Evolutionary conservation across 2,329 filamentous ascomycete genomes (phyloP).

Genomic region (Monilinia aucupariae): DNA sequence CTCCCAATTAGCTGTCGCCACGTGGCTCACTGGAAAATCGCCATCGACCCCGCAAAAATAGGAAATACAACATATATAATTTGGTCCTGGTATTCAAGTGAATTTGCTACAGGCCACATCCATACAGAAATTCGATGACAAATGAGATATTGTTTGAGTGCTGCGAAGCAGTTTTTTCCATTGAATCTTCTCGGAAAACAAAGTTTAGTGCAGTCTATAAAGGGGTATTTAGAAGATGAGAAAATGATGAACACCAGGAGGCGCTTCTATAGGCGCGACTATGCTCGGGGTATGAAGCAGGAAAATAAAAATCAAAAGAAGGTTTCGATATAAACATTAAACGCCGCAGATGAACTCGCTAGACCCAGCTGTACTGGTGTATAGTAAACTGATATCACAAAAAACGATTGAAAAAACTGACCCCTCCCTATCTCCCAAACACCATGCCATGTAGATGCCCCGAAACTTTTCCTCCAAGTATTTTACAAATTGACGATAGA

Average conservation of each 20-base stretch:
- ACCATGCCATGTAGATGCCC: conserved; percentile 35
- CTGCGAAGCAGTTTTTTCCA: conserved; percentile 15
- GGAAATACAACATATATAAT: conserved; percentile 10
- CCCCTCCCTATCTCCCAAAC: conserved; percentile 29
- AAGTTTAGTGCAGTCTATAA: conserved; percentile 31
- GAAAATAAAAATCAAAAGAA: conserved; percentile 26
- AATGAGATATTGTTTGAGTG: conserved; percentile 16
- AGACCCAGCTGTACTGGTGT: conserved; percentile 14
- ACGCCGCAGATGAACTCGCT: conserved; percentile 21
- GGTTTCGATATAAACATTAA: conserved; percentile 21
- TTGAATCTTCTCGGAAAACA: conserved; percentile 11
- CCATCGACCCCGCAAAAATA: neutral
- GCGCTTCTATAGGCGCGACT: conserved; percentile 24
- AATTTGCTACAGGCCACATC: conserved; percentile 13
- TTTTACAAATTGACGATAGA: conserved; percentile 30
- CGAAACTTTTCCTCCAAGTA: conserved; percentile 34
- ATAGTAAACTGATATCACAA: conserved; percentile 24
- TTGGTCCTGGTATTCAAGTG: conserved; percentile 11
- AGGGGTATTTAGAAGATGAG: conserved; percentile 29
- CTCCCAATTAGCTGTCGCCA: conserved; percentile 6
- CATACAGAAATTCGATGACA: conserved; percentile 13
- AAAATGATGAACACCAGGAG: conserved; percentile 23
- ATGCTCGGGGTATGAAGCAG: conserved; percentile 27
- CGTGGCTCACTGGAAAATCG: conserved; percentile 6
- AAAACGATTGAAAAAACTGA: conserved; percentile 26